These are phyloP conservation scores for Posidonia oceanica DNA, from an alignment of 116 monocot species.

Conservation along the genomic window DNA sequence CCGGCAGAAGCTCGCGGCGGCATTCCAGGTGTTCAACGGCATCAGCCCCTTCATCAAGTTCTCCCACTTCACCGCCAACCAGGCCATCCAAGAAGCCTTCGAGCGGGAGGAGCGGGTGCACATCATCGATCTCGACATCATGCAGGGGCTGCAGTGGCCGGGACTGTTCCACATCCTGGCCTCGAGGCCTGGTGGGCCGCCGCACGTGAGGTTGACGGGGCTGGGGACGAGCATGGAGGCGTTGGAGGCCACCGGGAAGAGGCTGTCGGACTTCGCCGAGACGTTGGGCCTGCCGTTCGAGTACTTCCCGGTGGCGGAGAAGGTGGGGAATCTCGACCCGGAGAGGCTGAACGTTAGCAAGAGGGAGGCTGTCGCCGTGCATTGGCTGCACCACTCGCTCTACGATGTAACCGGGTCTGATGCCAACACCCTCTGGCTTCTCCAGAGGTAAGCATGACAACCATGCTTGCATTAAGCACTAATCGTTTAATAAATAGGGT, in stretches of 20 bases:
- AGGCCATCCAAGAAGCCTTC: constrained; percentile 95
- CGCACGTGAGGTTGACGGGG: constrained; percentile 70
- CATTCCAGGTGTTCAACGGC: constrained; percentile 96
- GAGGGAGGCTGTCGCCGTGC: constrained; percentile 86
- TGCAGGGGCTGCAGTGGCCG: constrained; percentile 99
- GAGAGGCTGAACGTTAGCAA: constrained; percentile 64
- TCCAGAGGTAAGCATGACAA: constrained; percentile 51
- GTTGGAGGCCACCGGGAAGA: constrained; percentile 85
- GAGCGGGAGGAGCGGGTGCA: constrained; percentile 82
- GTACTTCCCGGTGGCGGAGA: constrained; percentile 72
- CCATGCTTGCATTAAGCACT: no score
- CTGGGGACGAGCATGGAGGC: constrained; percentile 82
- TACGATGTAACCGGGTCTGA: constrained; percentile 98
- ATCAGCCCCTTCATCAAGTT: constrained; percentile 95
- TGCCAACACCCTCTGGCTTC: constrained; percentile 83
- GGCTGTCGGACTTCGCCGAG: constrained; percentile 86
- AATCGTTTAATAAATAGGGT: no score
- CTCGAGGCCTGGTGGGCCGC: constrained; percentile 78
- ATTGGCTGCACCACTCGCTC: constrained; percentile 94
- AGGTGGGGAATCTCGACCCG: constrained; percentile 73
- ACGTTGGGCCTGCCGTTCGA: constrained; percentile 87
- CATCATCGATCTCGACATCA: constrained; percentile 95
- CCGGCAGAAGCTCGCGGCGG: constrained; percentile 64
- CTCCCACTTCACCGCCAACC: constrained; percentile 97
- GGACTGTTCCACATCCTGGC: constrained; percentile 91